Percentiles rank a stretch among this genome's conserved stretches.
Conservation (phyloP, 345 rosid species). For the Mallotus nudiflorus region DNA sequence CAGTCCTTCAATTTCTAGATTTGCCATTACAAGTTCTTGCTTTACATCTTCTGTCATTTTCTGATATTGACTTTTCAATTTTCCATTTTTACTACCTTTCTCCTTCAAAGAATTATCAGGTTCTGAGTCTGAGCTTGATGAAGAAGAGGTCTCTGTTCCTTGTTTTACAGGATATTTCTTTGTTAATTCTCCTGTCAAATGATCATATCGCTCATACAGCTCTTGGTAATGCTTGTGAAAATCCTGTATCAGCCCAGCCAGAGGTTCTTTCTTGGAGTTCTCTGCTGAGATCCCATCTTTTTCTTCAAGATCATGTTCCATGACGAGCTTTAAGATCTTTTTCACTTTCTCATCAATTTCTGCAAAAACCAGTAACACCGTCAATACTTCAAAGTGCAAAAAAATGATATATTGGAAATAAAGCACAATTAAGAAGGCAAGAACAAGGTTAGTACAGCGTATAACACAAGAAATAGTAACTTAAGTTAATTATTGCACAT, state of each 20-base stretch:
- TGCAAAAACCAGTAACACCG: conserved; percentile 31
- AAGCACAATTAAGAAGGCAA: not conserved
- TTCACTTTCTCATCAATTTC: conserved; percentile 75
- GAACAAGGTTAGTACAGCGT: not conserved
- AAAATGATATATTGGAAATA: conserved; percentile 8
- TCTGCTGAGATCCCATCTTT: conserved; percentile 37
- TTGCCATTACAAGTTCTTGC: conserved; percentile 62
- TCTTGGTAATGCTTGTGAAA: conserved; percentile 66
- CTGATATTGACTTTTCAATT: conserved; percentile 47
- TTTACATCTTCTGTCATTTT: conserved; percentile 40
- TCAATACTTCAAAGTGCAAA: not conserved
- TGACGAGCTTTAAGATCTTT: conserved; percentile 66
- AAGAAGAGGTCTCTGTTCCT: conserved; percentile 53
- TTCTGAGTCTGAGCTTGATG: conserved; percentile 80
- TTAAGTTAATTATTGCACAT: not conserved
- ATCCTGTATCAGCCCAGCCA: conserved; percentile 65
- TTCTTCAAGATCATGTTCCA: conserved; percentile 55
- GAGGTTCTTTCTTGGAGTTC: conserved; percentile 51
- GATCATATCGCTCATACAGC: conserved; percentile 66
- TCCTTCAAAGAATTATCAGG: conserved; percentile 56
- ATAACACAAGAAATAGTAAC: not conserved
- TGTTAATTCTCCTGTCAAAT: conserved; percentile 72
- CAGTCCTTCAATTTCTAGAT: conserved; percentile 25
- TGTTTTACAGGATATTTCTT: conserved; percentile 52
- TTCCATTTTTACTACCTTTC: conserved; percentile 59